phyloP scores from a whole-genome alignment of 2,329 filamentous ascomycete species.

The Ophiosphaerella narmari region DNA sequence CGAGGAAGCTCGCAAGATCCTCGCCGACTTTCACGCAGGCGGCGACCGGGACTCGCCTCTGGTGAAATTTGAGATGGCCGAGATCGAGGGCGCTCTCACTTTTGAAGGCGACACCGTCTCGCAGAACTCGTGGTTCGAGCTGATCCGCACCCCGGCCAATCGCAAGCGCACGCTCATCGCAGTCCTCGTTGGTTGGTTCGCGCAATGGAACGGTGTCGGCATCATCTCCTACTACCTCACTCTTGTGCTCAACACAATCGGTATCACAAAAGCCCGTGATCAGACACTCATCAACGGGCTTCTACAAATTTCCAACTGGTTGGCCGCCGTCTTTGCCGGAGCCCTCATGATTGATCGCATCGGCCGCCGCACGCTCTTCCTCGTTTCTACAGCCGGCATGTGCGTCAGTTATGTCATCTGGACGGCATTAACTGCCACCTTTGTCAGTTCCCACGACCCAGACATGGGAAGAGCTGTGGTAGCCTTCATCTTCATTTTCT shows the following conservation, averaged over 20 bases:
- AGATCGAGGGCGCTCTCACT: slow-evolving; percentile 9
- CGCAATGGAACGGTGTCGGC: not conserved
- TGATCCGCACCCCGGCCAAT: slow-evolving; percentile 38
- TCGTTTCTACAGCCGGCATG: slow-evolving; percentile 50
- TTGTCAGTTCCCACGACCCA: not conserved
- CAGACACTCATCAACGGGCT: slow-evolving; percentile 45
- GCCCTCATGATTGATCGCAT: slow-evolving; percentile 48
- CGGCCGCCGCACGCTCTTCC: slow-evolving; percentile 50
- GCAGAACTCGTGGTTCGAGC: slow-evolving; percentile 5
- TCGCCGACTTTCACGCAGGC: slow-evolving; percentile 11
- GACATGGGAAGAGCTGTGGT: slow-evolving; percentile 5
- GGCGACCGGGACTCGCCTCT: slow-evolving; percentile 22
- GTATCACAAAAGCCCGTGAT: slow-evolving; percentile 37
- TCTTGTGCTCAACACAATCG: slow-evolving; percentile 43
- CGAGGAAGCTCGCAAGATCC: slow-evolving; percentile 33
- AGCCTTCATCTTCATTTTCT: slow-evolving; percentile 10
- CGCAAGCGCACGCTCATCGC: slow-evolving; percentile 46
- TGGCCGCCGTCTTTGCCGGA: slow-evolving; percentile 28
- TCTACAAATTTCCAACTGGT: slow-evolving; percentile 49
- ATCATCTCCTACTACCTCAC: slow-evolving; percentile 44
- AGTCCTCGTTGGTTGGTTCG: not conserved
- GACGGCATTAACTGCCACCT: slow-evolving; percentile 45
- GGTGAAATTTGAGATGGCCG: slow-evolving; percentile 14
- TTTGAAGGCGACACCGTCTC: slow-evolving; percentile 13
- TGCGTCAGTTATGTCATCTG: slow-evolving; percentile 48